These are phyloP conservation scores for Coniochaeta ligniaria DNA, from an alignment of 2,329 filamentous ascomycete genomes.

Conservation along the genomic window DNA sequence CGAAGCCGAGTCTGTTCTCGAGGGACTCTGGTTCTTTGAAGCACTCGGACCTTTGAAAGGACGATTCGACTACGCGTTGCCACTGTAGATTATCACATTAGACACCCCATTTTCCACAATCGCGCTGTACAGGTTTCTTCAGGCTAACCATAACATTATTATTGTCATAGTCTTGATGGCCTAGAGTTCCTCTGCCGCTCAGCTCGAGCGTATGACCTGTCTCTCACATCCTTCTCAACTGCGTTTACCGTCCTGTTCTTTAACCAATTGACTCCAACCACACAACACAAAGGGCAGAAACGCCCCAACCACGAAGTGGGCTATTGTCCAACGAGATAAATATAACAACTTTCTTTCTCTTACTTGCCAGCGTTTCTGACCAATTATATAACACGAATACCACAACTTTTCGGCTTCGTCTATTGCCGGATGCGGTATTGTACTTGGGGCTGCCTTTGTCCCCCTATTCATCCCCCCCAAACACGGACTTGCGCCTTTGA, in stretches of 20 bases:
- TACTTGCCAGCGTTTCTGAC: too few relatives aligned
- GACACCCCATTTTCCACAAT: background rate
- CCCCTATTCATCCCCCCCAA: background rate
- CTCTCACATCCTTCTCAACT: background rate
- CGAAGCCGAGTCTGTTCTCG: too few relatives aligned
- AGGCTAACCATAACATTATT: background rate
- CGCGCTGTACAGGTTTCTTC: background rate
- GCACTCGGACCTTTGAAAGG: too few relatives aligned
- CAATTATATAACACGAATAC: background rate
- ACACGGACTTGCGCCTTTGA: background rate
- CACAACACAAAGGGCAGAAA: background rate
- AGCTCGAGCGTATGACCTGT: background rate
- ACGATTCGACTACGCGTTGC: too few relatives aligned
- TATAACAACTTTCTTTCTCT: background rate
- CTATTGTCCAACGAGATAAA: background rate
- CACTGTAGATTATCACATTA: background rate
- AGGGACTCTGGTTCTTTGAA: background rate
- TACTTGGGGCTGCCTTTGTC: background rate
- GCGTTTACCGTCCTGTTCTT: background rate
- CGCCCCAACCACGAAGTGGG: background rate
- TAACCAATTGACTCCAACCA: background rate
- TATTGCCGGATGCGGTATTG: background rate
- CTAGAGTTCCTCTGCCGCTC: background rate
- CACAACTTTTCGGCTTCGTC: background rate
- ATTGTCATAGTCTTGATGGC: too few relatives aligned